phyloP scores from a whole-genome alignment of 495 filamentous ascomycete genomes.

The Penicillium daleae region DNA sequence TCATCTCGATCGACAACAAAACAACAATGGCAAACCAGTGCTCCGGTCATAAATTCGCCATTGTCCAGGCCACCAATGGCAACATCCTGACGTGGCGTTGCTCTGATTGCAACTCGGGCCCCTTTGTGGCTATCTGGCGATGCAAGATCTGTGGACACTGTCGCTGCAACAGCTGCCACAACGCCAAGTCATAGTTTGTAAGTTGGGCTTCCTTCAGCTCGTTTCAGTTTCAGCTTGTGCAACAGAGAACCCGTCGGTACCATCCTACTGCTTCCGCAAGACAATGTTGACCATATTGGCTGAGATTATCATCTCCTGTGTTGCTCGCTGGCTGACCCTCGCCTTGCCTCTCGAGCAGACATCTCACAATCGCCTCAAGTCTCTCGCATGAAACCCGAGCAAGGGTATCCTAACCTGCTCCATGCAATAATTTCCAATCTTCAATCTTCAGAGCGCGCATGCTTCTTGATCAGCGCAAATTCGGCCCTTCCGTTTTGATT shows the following conservation, averaged over 20 bases:
- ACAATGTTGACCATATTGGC: not conserved
- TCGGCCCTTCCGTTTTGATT: constrained; percentile 8
- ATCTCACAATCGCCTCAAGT: constrained; percentile 2
- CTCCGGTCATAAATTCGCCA: constrained; percentile 49
- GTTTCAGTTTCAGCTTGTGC: not conserved
- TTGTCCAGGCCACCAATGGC: constrained; percentile 51
- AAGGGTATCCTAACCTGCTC: constrained; percentile 11
- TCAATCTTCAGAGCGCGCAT: not conserved
- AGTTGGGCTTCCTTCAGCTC: not conserved
- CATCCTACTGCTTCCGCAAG: not conserved
- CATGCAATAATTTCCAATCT: not conserved
- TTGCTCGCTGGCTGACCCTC: not conserved
- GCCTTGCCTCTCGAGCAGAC: not conserved
- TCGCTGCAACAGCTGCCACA: constrained; percentile 52
- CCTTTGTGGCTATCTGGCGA: constrained; percentile 53
- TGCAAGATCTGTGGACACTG: constrained; percentile 54
- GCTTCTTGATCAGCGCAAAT: not conserved
- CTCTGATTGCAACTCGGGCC: constrained; percentile 55
- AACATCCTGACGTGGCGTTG: constrained; percentile 55
- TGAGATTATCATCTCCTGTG: not conserved
- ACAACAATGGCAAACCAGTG: constrained; percentile 52
- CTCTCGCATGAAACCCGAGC: constrained; percentile 13
- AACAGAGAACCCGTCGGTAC: not conserved
- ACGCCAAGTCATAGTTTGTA: constrained; percentile 39
- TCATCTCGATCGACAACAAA: not conserved